Evolutionary conservation across 805 yeast genomes (phyloP), one percentile per base, ranked within the genome.

Genomic region (Lachancea dasiensis): DNA sequence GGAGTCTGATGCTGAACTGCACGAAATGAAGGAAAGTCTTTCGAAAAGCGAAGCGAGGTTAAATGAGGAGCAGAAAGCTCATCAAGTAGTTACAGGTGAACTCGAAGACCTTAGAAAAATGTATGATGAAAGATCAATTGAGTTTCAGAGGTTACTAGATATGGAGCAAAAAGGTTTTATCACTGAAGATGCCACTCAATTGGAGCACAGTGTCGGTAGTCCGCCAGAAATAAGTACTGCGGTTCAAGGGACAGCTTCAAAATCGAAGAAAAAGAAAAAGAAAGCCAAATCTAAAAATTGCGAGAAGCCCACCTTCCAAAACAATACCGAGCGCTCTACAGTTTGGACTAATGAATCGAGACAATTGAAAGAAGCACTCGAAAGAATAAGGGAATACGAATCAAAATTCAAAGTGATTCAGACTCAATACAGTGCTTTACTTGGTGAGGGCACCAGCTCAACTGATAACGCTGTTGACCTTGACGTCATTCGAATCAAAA

Each of bases 201-300:
- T n/a, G n/a, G n/a, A n/a, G n/a, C n/a, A n/a, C n/a, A n/a, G n/a
- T n/a, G n/a, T n/a, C n/a, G n/a, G n/a, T n/a, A n/a, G n/a, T n/a
- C n/a, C n/a, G n/a, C n/a, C n/a, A n/a, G n/a, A n/a, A n/a, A n/a
- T n/a, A n/a, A n/a, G n/a, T n/a, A n/a, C n/a, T n/a, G n/a, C n/a
- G n/a, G n/a, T n/a, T 11, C 17, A 20, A 21, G 20, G 15, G 22
- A 4, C 20, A 4, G n/a, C 20, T 5, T 30, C 35, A 41, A 52
- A 19, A 48, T 52, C 49, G 50, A 49, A 31, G 47, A 60, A 24
- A 45, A 57, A 34, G 44, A 49, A 31, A n/a, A 40, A 27, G 16
- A 45, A 31, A 40, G 37, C 36, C 15, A 34, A 27, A 21, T 32
- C 32, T 16, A 39, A 24, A 5, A 20, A n/a, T 6, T 15, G 19